phyloP scores from a whole-genome alignment of 208 protist species.

The Wallacemonas collosoma region DNA sequence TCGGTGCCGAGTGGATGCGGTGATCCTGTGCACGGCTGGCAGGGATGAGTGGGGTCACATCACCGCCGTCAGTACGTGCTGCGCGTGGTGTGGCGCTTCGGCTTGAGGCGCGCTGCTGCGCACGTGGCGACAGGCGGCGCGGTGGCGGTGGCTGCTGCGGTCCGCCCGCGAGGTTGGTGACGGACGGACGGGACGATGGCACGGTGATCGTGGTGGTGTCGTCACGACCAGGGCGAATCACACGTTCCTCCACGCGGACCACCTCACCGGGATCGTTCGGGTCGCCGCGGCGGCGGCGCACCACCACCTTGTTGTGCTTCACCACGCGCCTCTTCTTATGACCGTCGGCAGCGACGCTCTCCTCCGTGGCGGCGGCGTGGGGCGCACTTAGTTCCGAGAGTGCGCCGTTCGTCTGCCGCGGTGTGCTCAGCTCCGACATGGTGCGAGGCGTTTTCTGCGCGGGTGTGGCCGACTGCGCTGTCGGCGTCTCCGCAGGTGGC shows the following conservation, averaged over 20 bases:
- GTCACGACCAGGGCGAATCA: slow-evolving; percentile 28
- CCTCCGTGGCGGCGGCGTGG: neutral
- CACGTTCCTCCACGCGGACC: slow-evolving; percentile 25
- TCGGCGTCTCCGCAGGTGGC: slow-evolving; percentile 2
- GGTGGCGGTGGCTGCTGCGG: slow-evolving; percentile 29
- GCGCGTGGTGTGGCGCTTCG: slow-evolving; percentile 34
- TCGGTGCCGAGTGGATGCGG: slow-evolving; percentile 19
- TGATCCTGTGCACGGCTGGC: slow-evolving; percentile 22
- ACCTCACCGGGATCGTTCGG: slow-evolving; percentile 30
- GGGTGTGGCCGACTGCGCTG: neutral
- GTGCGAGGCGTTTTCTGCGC: neutral
- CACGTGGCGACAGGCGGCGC: slow-evolving; percentile 44
- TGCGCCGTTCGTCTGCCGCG: neutral
- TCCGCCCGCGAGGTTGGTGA: neutral
- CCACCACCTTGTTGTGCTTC: slow-evolving; percentile 28
- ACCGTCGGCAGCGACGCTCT: slow-evolving; percentile 15
- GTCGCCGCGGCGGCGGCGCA: slow-evolving; percentile 23
- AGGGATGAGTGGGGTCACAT: slow-evolving; percentile 27
- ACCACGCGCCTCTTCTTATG: slow-evolving; percentile 24
- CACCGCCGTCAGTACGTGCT: slow-evolving; percentile 12
- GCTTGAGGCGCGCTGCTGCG: slow-evolving; percentile 33
- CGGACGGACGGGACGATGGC: slow-evolving; percentile 5
- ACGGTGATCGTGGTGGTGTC: slow-evolving; percentile 13
- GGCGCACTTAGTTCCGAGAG: slow-evolving; percentile 1
- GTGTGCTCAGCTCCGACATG: slow-evolving; percentile 9